Conservation (phyloP, 805 yeast genomes). For the Candida ponderosae region DNA sequence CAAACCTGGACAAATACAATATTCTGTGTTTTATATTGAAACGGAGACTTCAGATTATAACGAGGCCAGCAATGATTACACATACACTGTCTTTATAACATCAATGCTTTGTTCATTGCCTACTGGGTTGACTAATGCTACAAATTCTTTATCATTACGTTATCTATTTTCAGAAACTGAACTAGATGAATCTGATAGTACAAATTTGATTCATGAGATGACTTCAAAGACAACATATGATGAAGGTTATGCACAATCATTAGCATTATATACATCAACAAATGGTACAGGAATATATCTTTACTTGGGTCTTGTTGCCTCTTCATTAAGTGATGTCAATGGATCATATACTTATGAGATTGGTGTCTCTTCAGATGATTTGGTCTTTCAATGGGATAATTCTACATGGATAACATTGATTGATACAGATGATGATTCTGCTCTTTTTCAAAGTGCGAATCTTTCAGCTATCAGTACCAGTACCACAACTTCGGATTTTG, state of each 20-base stretch:
- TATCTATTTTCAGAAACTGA: background rate
- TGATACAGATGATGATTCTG: constrained; percentile 66
- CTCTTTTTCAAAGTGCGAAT: constrained; percentile 55
- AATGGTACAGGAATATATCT: background rate
- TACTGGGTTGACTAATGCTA: background rate
- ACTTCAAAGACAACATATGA: background rate
- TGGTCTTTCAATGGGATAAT: constrained; percentile 65
- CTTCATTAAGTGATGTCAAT: background rate
- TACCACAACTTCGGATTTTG: constrained; percentile 1
- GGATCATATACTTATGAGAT: constrained; percentile 28
- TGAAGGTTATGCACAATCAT: background rate
- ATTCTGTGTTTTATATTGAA: too few species aligned
- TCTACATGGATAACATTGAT: constrained; percentile 46
- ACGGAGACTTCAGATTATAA: background rate
- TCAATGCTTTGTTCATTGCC: background rate
- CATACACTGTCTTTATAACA: too few species aligned
- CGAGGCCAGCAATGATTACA: background rate
- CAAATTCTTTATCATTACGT: background rate
- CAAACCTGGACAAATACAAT: background rate
- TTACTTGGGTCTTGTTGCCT: background rate
- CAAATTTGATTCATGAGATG: too few species aligned
- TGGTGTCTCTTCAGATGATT: constrained; percentile 55
- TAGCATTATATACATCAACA: background rate
- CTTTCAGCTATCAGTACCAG: constrained; percentile 22
- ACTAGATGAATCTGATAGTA: background rate